phyloP scores from a whole-genome alignment of 2,329 filamentous ascomycete species.

The Phialocephala subalpina region DNA sequence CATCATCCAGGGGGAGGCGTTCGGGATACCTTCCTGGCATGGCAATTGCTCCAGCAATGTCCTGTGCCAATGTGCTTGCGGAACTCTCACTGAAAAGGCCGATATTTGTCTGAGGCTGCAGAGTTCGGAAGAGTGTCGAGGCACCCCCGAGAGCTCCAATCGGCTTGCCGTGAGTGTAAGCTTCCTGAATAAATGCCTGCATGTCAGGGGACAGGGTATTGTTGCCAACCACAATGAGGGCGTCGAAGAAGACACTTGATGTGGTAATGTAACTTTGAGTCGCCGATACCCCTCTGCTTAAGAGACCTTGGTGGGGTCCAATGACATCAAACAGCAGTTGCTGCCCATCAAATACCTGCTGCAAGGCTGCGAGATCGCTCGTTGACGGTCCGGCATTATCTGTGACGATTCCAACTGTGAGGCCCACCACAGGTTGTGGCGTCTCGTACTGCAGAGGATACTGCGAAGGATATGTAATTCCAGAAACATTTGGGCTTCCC shows the following conservation, averaged over 20 bases:
- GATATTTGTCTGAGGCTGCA: neutral
- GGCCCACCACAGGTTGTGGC: neutral
- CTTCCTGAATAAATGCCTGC: neutral
- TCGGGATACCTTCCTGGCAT: constrained; percentile 1
- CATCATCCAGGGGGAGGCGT: neutral
- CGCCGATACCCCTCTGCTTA: neutral
- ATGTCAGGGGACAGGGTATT: neutral
- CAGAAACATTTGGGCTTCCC: neutral
- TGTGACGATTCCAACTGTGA: neutral
- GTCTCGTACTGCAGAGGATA: constrained; percentile 4
- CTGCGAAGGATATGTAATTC: neutral
- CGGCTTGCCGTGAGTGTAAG: constrained; percentile 3
- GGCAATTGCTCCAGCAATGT: neutral
- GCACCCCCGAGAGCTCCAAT: neutral
- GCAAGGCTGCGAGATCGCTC: neutral
- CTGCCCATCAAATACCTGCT: constrained; percentile 5
- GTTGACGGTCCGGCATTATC: neutral
- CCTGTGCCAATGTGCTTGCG: neutral
- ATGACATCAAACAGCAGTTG: constrained; percentile 1
- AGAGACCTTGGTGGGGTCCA: neutral
- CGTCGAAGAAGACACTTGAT: constrained; percentile 6
- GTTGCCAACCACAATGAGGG: neutral
- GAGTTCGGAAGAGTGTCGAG: neutral
- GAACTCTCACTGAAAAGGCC: constrained; percentile 4
- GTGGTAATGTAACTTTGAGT: constrained; percentile 3